phyloP scores from a whole-genome alignment of 495 filamentous ascomycete species.

The Aspergillus olivimuriae region DNA sequence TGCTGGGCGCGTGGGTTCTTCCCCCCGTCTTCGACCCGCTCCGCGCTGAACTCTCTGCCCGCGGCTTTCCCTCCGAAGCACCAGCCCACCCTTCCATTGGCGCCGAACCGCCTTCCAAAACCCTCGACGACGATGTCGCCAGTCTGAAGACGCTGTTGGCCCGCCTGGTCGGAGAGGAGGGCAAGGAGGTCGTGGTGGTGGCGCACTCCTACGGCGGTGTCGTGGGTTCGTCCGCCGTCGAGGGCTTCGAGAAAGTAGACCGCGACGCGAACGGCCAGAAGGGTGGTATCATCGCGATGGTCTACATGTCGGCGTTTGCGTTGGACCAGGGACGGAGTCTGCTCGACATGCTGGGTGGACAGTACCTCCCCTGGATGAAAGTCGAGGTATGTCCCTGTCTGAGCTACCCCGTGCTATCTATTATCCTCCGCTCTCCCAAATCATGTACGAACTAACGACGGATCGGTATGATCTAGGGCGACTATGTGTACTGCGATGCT shows the following conservation, averaged over 20 bases:
- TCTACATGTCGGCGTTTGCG: slow-evolving; percentile 36
- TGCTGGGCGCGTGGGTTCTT: slow-evolving; percentile 43
- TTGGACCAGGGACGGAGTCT: slow-evolving; percentile 23
- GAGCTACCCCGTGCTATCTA: too few species aligned
- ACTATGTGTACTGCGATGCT: slow-evolving; percentile 16
- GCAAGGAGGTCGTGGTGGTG: slow-evolving; percentile 41
- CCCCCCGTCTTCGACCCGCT: slow-evolving; percentile 29
- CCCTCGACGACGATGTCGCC: slow-evolving; percentile 26
- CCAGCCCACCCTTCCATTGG: slow-evolving; percentile 39
- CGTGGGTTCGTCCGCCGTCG: slow-evolving; percentile 35
- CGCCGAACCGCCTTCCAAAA: slow-evolving; percentile 33
- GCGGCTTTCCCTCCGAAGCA: slow-evolving; percentile 28
- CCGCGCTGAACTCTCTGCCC: slow-evolving; percentile 22
- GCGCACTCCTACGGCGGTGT: slow-evolving; percentile 48
- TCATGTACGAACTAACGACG: background rate
- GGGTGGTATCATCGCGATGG: slow-evolving; percentile 33
- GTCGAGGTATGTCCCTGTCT: slow-evolving; percentile 18
- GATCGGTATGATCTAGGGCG: slow-evolving; percentile 12
- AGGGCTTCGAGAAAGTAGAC: slow-evolving; percentile 28
- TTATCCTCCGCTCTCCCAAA: background rate
- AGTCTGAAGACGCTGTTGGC: slow-evolving; percentile 20
- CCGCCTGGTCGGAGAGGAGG: slow-evolving; percentile 24
- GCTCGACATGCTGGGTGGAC: slow-evolving; percentile 20
- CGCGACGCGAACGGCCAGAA: slow-evolving; percentile 23
- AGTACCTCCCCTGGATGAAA: slow-evolving; percentile 22